Base-by-base conservation (phyloP, 2,329 filamentous ascomycete species). In the Pyricularia sp. region DNA sequence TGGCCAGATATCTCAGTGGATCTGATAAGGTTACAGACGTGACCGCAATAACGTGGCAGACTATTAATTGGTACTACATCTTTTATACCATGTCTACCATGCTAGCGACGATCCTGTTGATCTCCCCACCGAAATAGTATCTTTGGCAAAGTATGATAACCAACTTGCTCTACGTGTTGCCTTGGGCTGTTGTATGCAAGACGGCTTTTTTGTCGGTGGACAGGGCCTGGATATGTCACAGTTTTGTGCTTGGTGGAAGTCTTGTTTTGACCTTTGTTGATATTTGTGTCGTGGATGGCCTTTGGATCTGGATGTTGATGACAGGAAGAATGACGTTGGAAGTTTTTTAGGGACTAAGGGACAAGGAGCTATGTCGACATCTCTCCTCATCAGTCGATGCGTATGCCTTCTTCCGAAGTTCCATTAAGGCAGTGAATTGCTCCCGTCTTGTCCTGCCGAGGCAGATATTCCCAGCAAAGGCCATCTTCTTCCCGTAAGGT, bases 81-180 rank as follows among this genome's bases (percentile, higher is more conserved):
- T 86, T 91, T 74, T 92, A 90, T 70, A 89, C 87, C 0, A 76
- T 86, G 23, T 87, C 85, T 1, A 90, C 85, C 1, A 88, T 92
- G 73, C 78, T 92, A 0, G 87, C 88, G 0, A 84, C 87, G 0
- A 79, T 92, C 0, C 76, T 93, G 0, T 81, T 91, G 0, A 86
- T 90, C 0, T 91, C 89, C 0, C 78, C 83, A 0, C 89, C 89
- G 0, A 79, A 79, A 1, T 92, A 88, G 89, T 92, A 91, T 74
- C 79, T 92, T 0, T 87, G 84, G 69, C 89, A 92, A 75, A 88
- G 86, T 3, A 77, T 92, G 0, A 83, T 79, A 0, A 90, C 88
- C 7, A 92, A 92, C 72, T 65, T 92, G 0, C 75, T 89, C 0
- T 92, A 89, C 74, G 88, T 92, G 0, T 77, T 93, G 2, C 90